Evolutionary conservation across 805 yeast genomes (phyloP), one percentile per base, ranked within the genome.

Genomic region (Cyberlindnera xylosilytica): DNA sequence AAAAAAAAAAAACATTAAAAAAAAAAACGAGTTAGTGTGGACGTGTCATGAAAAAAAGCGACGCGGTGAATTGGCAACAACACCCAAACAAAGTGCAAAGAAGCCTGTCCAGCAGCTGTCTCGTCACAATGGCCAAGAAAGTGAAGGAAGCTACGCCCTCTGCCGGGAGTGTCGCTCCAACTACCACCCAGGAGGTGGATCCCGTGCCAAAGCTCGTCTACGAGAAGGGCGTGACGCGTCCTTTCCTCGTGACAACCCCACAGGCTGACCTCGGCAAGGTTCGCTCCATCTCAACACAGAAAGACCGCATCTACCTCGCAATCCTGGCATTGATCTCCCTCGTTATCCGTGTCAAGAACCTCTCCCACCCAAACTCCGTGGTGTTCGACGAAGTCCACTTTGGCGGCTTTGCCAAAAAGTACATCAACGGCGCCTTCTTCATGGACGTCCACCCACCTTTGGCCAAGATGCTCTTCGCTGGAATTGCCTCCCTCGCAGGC

Each of bases 351-450:
- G 69, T 84, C 40, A 68, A 71, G 51, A 68, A 74, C 41, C 68
- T 93, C 45, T 68, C 74, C 20, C 58, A 66, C 48, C 99, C 99
- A 30, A 65, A 79, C 54, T 79, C 90, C 22, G 95, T 89, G 28
- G 96, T 91, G 11, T 87, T 87, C 52, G 96, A 89, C 63, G 99
- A 91, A 63, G 93, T 86, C 31, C 95, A 87, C 64, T 93, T 93
- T 57, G 99, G 99, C 43, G 95, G 95, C n/a, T 93, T 91, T 66
- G 96, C 97, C 24, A 74, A 83, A 45, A 81, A 86, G 64, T 93
- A 89, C 66, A 73, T 81, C 41, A 63, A 66, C 40, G 86, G 87
- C 16, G 63, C 63, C 15, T 83, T 70, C 57, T 84, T 83, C 63
- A 72, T 83, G 76, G 90, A 82, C 60, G 83, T 79, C 34, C 86